A percentile compares a stretch with the other conserved stretches of the same genome.
Evolutionary conservation across 2,329 filamentous ascomycete species (phyloP).

Genomic region (Pseudogymnoascus pannorum): DNA sequence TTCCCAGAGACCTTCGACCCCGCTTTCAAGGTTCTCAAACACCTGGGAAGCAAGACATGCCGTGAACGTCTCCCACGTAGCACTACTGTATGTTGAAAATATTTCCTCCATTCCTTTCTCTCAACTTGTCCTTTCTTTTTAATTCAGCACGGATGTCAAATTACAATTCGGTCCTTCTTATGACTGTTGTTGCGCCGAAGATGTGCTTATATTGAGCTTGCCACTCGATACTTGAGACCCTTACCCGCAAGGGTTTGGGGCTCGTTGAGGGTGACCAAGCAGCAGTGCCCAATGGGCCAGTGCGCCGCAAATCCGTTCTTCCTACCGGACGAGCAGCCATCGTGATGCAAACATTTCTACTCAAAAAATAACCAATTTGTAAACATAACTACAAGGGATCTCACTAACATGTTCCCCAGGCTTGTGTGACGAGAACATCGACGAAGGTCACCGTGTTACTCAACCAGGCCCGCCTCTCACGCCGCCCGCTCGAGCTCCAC

Average conservation of each 20-base stretch:
- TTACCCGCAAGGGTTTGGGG: conserved; percentile 9
- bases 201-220: conserved; percentile 78
- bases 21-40: conserved; percentile 47
- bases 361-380: conserved; percentile 29
- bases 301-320: background rate
- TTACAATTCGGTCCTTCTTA: conserved; percentile 78
- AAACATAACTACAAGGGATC: conserved; percentile 28
- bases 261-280: conserved; percentile 12
- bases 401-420: conserved; percentile 21
- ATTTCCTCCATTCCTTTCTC: background rate
- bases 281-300: conserved; percentile 3
- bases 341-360: conserved; percentile 6
- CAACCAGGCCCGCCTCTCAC: conserved; percentile 53
- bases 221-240: conserved; percentile 11
- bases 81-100: conserved; percentile 20
- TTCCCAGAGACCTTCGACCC: conserved; percentile 76
- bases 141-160: conserved; percentile 95
- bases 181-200: conserved; percentile 98
- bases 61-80: conserved; percentile 41
- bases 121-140: background rate
- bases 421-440: conserved; percentile 18
- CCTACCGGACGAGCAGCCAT: conserved; percentile 2
- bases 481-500: conserved; percentile 79
- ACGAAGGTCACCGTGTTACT: conserved; percentile 47
- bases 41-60: conserved; percentile 50